Base-by-base conservation (phyloP, 2,329 filamentous ascomycete genomes). In the Falciphora oryzae region DNA sequence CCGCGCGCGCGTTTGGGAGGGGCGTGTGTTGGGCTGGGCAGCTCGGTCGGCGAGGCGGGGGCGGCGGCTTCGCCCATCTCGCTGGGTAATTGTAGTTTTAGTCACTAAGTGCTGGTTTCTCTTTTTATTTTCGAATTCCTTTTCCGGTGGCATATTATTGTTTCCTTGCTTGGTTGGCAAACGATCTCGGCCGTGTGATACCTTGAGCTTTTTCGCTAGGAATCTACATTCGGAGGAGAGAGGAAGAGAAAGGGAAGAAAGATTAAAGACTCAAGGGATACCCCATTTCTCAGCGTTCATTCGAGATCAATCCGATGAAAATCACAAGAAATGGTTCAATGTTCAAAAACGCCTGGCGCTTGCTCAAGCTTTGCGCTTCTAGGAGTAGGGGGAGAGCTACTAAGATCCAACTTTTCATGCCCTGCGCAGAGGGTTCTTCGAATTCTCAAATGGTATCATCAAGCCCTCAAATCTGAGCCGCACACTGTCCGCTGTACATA, bases 41-140 rank as follows among this genome's bases (percentile, higher is more conserved):
- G 44, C 44, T 44, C 38, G 28, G 18, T 25, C 22, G n/a, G 29
- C 28, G 27, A 50, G 27, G 25, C 60, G 32, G 32, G 32, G 2
- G 32, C n/a, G 35, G 13, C 38, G 14, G 38, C 14, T 44, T 44
- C 38, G 5, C 44, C 44, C 10, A 53, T 25, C 14, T 38, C n/a
- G 18, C 13, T 38, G 59, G 31, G 59, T 61, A 61, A 61, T 58
- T 58, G 57, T 58, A 58, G 25, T 61, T 61, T 61, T 38, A 61
- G 29, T 61, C 22, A 18, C 29, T 14, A 16, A 29, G 31, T 38
- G 14, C 5, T 32, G 25, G 13, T 38, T 38, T n/a, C n/a, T 18
- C 22, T 38, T 53, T 44, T 18, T 44, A 16, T 44, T 53, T 53
- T n/a, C 32, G 10, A 10, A 14, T 11, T 4, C 18, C 6, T 22